Percentiles rank a stretch among this genome's conserved stretches.
These are phyloP conservation scores for Lithohypha guttulata DNA, from an alignment of 2,329 filamentous ascomycete species.

Conservation along the genomic window DNA sequence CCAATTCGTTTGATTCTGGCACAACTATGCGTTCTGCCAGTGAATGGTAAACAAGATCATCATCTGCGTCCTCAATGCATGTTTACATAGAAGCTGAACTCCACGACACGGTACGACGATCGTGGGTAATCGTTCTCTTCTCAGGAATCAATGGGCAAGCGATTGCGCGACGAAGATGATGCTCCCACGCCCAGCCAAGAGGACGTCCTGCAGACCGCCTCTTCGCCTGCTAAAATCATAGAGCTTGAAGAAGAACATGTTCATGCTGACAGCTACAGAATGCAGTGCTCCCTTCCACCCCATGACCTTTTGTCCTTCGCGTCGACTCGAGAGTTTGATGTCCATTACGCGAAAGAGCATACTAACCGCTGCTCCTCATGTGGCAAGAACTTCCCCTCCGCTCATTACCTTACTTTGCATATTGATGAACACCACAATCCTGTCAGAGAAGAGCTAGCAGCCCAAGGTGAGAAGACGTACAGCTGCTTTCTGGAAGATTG, in stretches of 20 bases:
- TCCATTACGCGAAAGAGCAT: slow-evolving; percentile 73
- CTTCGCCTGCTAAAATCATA: slow-evolving; percentile 15
- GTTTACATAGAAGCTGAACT: too few relatives aligned
- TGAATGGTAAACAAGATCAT: too few relatives aligned
- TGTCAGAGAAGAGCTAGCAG: slow-evolving; percentile 58
- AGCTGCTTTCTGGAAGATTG: slow-evolving; percentile 85
- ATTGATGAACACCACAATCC: slow-evolving; percentile 88
- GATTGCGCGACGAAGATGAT: slow-evolving; percentile 39
- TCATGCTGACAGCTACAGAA: slow-evolving; percentile 36
- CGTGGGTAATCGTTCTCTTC: too few relatives aligned
- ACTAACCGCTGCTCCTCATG: slow-evolving; percentile 79
- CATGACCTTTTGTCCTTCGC: slow-evolving; percentile 62
- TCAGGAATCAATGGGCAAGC: slow-evolving; percentile 61
- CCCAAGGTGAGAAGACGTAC: slow-evolving; percentile 78
- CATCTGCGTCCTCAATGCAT: too few relatives aligned
- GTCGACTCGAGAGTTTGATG: slow-evolving; percentile 70
- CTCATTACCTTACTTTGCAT: slow-evolving; percentile 69
- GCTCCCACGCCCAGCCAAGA: slow-evolving; percentile 9
- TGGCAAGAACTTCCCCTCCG: slow-evolving; percentile 74
- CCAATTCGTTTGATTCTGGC: too few relatives aligned
- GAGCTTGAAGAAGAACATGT: slow-evolving; percentile 30
- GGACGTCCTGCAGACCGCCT: slow-evolving; percentile 22
- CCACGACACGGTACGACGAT: too few relatives aligned
- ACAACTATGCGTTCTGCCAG: too few relatives aligned
- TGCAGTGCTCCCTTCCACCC: slow-evolving; percentile 73